Evolutionary conservation across 2,329 filamentous ascomycete genomes (phyloP).

Genomic region (Claviceps sp.): DNA sequence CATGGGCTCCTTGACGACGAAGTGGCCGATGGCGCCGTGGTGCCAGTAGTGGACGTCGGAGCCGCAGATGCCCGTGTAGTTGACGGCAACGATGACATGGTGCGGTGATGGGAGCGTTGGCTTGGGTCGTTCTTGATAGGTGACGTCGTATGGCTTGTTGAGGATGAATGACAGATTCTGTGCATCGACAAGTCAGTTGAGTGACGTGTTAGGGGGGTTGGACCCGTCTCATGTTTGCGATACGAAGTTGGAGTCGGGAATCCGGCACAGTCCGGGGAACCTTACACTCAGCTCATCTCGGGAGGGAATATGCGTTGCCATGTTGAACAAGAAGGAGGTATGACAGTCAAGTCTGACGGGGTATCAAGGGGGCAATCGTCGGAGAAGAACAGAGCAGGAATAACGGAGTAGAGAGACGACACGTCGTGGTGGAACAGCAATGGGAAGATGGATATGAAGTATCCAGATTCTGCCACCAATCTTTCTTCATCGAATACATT

Average conservation of each 20-base stretch:
- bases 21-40: slow-evolving; percentile 78
- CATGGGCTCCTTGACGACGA: slow-evolving; percentile 69
- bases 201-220: no score
- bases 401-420: no score
- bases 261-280: background rate
- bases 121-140: slow-evolving; percentile 62
- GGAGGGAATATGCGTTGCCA: slow-evolving; percentile 13
- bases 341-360: no score
- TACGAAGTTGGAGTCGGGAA: background rate
- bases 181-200: no score
- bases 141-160: slow-evolving; percentile 58
- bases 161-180: slow-evolving; percentile 80
- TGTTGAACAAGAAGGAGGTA: slow-evolving; percentile 4
- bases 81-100: slow-evolving; percentile 69
- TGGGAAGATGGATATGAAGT: no score
- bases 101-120: slow-evolving; percentile 53
- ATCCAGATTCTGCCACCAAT: no score
- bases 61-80: slow-evolving; percentile 82
- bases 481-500: no score
- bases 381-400: no score
- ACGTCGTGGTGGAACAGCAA: no score
- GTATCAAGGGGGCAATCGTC: no score
- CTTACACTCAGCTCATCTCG: slow-evolving; percentile 18
- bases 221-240: no score
- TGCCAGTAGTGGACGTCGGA: slow-evolving; percentile 82